Evolutionary conservation across 352 stramenopile species (phyloP).

Genomic region (Lagenidium giganteum): DNA sequence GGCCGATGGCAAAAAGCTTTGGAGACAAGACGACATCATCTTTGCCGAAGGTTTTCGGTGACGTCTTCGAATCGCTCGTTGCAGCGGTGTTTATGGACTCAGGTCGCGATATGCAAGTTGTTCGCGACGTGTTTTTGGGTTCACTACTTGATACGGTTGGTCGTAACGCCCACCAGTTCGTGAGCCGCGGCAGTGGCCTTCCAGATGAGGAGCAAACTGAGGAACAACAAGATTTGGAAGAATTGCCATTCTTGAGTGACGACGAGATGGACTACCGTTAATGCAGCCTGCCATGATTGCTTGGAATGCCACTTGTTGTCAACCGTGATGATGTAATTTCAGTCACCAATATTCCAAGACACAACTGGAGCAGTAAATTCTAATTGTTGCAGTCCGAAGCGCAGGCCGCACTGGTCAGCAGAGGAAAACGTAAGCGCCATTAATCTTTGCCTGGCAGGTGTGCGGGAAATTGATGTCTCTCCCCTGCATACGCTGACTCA

Average conservation of each 20-base stretch:
- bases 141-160: constrained; percentile 69
- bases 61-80: constrained; percentile 86
- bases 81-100: constrained; percentile 85
- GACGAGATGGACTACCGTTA: too few species aligned
- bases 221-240: constrained; percentile 12
- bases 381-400: too few species aligned
- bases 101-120: constrained; percentile 50
- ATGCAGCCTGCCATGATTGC: too few species aligned
- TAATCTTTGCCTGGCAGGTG: too few species aligned
- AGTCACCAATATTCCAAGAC: too few species aligned
- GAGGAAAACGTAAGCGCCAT: too few species aligned
- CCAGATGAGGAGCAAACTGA: constrained; percentile 17
- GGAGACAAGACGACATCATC: constrained; percentile 18
- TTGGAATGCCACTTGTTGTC: too few species aligned
- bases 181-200: constrained; percentile 69
- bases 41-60: constrained; percentile 82
- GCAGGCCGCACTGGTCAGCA: too few species aligned
- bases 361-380: too few species aligned
- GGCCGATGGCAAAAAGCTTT: not conserved
- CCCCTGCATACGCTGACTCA: too few species aligned
- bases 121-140: constrained; percentile 81
- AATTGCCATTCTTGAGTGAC: constrained; percentile 2
- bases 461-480: too few species aligned
- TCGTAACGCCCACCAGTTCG: constrained; percentile 63
- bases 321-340: too few species aligned